Conservation (phyloP, 805 yeast genomes). For the Clavispora asparagi region DNA sequence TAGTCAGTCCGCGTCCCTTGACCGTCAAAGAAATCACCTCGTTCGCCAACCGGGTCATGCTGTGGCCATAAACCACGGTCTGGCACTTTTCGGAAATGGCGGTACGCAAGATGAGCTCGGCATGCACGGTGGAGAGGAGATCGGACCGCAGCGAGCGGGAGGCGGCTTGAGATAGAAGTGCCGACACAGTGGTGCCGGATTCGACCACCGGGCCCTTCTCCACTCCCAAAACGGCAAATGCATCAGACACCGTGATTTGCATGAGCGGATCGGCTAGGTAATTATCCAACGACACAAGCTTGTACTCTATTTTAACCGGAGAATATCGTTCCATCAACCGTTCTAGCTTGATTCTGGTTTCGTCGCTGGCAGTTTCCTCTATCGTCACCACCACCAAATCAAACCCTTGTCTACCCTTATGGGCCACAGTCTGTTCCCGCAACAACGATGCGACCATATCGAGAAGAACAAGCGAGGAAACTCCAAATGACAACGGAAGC, state of each 20-base stretch:
- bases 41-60: constrained; percentile 80
- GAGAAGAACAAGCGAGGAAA: constrained; percentile 60
- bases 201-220: not conserved
- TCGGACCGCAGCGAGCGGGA: constrained; percentile 66
- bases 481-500: constrained; percentile 62
- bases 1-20: constrained; percentile 76
- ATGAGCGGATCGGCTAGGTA: constrained; percentile 28
- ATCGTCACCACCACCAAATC: constrained; percentile 48
- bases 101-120: constrained; percentile 41
- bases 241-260: constrained; percentile 8
- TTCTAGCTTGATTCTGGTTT: constrained; percentile 10
- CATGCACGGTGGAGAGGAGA: constrained; percentile 42
- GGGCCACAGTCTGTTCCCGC: constrained; percentile 55
- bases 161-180: constrained; percentile 36
- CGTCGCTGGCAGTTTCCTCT: constrained; percentile 16
- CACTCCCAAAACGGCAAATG: constrained; percentile 5
- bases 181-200: constrained; percentile 16
- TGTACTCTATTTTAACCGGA: constrained; percentile 28
- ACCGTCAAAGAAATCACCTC: constrained; percentile 74
- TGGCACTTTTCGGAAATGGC: constrained; percentile 44
- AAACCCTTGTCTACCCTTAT: constrained; percentile 68
- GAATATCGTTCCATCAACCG: constrained; percentile 14
- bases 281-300: constrained; percentile 37
- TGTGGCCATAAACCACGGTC: constrained; percentile 68
- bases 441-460: constrained; percentile 62